Percentiles rank a stretch among this genome's conserved stretches.
phyloP scores from a whole-genome alignment of 2,329 filamentous ascomycete species.

The Colletotrichum gloeosporioides region DNA sequence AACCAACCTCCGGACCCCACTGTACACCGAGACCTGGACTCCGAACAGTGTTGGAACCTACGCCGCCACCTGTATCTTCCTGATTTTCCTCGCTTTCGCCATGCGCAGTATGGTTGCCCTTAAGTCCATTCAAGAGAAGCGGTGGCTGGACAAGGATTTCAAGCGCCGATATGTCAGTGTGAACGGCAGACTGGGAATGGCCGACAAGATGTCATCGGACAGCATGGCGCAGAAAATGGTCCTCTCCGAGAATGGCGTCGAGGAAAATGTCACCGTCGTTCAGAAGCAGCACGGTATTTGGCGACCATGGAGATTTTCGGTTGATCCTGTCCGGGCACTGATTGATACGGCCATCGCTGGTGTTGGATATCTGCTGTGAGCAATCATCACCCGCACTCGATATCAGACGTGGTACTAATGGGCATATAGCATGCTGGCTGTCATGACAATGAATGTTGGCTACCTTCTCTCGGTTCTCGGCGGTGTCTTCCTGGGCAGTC shows the following conservation, averaged over 20 bases:
- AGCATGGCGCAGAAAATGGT: constrained; percentile 68
- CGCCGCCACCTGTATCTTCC: constrained; percentile 90
- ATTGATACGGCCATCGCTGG: constrained; percentile 77
- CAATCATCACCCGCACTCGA: constrained; percentile 26
- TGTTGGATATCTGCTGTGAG: constrained; percentile 86
- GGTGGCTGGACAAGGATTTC: constrained; percentile 75
- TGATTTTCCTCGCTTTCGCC: constrained; percentile 75
- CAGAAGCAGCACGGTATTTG: constrained; percentile 56
- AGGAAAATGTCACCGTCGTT: constrained; percentile 81
- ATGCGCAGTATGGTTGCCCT: constrained; percentile 75
- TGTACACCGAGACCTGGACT: constrained; percentile 73
- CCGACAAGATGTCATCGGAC: constrained; percentile 64
- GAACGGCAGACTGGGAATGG: constrained; percentile 64
- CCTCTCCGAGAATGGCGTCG: constrained; percentile 77
- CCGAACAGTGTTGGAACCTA: constrained; percentile 74
- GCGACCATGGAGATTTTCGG: constrained; percentile 80
- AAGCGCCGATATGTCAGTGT: constrained; percentile 80
- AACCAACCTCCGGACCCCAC: constrained; percentile 51
- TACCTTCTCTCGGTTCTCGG: constrained; percentile 83
- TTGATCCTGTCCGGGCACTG: constrained; percentile 76
- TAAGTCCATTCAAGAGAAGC: constrained; percentile 66
- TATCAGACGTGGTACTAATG: background rate
- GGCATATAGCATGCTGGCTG: constrained; percentile 77
- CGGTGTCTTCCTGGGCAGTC: constrained; percentile 85
- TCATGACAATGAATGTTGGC: constrained; percentile 89